phyloP scores from a whole-genome alignment of 148 eudicot genomes.

The Rhododendron henanense region DNA sequence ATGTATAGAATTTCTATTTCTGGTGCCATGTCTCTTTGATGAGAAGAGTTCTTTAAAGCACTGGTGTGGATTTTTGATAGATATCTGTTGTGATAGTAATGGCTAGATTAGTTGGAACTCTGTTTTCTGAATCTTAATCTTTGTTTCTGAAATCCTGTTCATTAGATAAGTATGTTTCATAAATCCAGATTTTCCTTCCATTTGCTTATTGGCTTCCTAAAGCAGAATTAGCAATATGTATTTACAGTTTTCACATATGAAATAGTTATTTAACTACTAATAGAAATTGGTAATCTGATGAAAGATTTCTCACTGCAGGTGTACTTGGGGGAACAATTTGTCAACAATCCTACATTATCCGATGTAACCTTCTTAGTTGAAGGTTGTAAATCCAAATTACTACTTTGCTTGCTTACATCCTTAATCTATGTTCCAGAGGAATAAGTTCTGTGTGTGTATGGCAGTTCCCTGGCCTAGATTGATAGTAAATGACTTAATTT shows the following conservation, averaged over 20 bases:
- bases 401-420: conserved; percentile 7
- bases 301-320: conserved; percentile 48
- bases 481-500: neutral
- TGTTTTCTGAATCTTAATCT: neutral
- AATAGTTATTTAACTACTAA: neutral
- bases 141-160: neutral
- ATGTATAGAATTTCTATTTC: neutral
- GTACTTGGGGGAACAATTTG: conserved; percentile 86
- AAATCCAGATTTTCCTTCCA: neutral
- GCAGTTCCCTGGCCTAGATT: neutral
- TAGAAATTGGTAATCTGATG: neutral
- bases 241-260: neutral
- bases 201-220: neutral
- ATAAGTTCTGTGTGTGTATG: neutral
- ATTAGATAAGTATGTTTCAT: neutral
- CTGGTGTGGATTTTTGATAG: neutral
- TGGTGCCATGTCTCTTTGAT: neutral
- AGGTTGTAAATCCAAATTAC: conserved; percentile 38
- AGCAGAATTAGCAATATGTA: neutral
- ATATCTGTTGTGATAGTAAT: neutral
- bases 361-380: conserved; percentile 85
- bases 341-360: conserved; percentile 73
- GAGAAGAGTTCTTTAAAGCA: neutral
- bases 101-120: neutral
- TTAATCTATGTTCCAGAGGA: neutral